These are phyloP conservation scores for Arabidopsis thaliana DNA, from an alignment of 345 rosid species.

Conservation along the genomic window DNA sequence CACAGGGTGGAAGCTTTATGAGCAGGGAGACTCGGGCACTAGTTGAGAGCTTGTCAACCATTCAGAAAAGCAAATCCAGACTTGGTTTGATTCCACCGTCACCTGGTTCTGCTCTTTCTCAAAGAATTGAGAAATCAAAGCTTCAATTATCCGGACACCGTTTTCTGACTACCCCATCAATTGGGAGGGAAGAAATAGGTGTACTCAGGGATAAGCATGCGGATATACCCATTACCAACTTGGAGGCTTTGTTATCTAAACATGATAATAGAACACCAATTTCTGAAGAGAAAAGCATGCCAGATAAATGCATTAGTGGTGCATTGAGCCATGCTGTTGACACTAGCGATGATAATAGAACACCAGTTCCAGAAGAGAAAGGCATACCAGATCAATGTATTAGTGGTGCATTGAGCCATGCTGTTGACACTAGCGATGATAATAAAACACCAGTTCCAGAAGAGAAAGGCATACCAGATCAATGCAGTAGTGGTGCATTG, in stretches of 20 bases:
- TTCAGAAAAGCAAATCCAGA: conserved; percentile 54
- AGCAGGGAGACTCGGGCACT: conserved; percentile 51
- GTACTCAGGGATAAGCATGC: conserved; percentile 20
- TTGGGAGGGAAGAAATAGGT: conserved; percentile 42
- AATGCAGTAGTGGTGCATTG: background rate
- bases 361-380: conserved; percentile 36
- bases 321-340: conserved; percentile 36
- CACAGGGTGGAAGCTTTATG: conserved; percentile 49
- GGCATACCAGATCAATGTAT: conserved; percentile 17
- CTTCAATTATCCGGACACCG: conserved; percentile 48
- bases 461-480: background rate
- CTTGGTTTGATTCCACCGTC: conserved; percentile 55
- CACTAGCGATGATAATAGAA: conserved; percentile 18
- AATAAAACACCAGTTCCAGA: conserved; percentile 5
- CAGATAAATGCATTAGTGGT: conserved; percentile 13
- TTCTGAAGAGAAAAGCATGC: conserved; percentile 40
- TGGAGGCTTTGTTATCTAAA: conserved; percentile 47
- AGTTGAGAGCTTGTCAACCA: conserved; percentile 49
- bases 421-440: conserved; percentile 25
- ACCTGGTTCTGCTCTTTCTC: conserved; percentile 50
- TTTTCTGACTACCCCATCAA: conserved; percentile 47
- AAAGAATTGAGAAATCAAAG: conserved; percentile 59
- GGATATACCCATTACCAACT: conserved; percentile 48
- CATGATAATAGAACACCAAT: conserved; percentile 32
- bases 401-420: conserved; percentile 32